Conservation (phyloP, 2,329 filamentous ascomycete genomes). For the Dryadomyces sulphureus region DNA sequence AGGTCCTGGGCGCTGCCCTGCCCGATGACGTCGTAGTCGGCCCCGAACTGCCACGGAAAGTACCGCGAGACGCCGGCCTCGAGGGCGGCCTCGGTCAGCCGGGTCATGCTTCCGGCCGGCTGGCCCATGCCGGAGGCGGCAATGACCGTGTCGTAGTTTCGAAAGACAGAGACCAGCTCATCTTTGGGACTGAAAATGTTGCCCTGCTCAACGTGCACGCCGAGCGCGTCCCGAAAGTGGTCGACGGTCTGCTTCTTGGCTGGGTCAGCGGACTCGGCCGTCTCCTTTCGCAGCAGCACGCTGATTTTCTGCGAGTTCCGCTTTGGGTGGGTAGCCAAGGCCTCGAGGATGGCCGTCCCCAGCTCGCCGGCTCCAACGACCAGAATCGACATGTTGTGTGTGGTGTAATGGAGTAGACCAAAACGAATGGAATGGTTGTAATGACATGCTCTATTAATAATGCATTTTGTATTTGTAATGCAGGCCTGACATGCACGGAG, state of each 20-base stretch:
- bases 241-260: constrained; percentile 21
- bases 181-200: constrained; percentile 24
- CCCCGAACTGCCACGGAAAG: constrained; percentile 61
- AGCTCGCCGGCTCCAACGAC: constrained; percentile 55
- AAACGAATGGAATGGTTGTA: no score
- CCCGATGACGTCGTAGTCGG: constrained; percentile 54
- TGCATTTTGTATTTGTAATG: no score
- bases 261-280: constrained; percentile 23
- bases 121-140: constrained; percentile 46
- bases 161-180: constrained; percentile 27
- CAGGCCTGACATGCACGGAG: no score
- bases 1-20: constrained; percentile 43
- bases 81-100: constrained; percentile 27
- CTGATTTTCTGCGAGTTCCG: constrained; percentile 25
- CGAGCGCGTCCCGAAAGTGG: constrained; percentile 19
- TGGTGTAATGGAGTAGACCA: no score
- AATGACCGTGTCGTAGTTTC: constrained; percentile 37
- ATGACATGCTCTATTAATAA: no score
- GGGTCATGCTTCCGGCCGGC: constrained; percentile 38
- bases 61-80: constrained; percentile 33
- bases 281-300: constrained; percentile 37
- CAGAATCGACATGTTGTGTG: constrained; percentile 23
- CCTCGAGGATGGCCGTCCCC: constrained; percentile 37
- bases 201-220: constrained; percentile 25
- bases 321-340: constrained; percentile 31